A percentile compares a stretch with the other conserved stretches of the same genome.
Evolutionary conservation across 345 rosid species (phyloP).

Genomic region (Dipteronia sinensis): DNA sequence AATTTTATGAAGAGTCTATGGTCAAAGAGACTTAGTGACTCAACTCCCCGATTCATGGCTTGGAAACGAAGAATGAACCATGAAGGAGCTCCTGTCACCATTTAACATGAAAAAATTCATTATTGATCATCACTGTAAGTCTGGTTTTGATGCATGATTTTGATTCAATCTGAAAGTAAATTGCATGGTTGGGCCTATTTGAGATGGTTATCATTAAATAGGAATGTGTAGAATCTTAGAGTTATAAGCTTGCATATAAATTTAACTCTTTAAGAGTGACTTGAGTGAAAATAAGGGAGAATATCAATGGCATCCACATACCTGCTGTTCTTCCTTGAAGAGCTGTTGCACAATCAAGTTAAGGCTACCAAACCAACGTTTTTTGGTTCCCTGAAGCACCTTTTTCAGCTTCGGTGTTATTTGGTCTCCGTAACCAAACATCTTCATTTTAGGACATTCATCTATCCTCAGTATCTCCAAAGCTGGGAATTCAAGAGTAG

Average conservation of each 20-base stretch:
- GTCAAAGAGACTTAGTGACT: neutral
- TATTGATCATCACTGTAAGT: no score
- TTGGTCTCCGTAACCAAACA: neutral
- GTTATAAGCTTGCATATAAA: no score
- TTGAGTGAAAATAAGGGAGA: no score
- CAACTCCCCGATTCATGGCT: neutral
- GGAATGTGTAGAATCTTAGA: neutral
- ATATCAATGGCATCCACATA: neutral
- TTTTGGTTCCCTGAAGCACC: neutral
- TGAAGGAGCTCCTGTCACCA: neutral
- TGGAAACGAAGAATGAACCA: neutral
- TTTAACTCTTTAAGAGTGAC: no score
- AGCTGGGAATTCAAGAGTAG: neutral
- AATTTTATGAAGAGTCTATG: no score
- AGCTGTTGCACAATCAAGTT: neutral
- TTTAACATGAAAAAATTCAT: neutral
- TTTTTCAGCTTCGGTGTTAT: neutral
- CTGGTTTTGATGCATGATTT: no score
- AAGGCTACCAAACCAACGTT: neutral
- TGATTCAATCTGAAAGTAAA: no score
- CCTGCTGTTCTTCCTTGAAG: neutral
- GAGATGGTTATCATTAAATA: neutral
- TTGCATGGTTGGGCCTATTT: no score
- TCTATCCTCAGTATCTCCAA: neutral
- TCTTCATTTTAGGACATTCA: constrained; percentile 2